A percentile compares a stretch with the other conserved stretches of the same genome.
These are phyloP conservation scores for Solanum pimpinellifolium DNA, from an alignment of 257 asterid species.

Conservation along the genomic window DNA sequence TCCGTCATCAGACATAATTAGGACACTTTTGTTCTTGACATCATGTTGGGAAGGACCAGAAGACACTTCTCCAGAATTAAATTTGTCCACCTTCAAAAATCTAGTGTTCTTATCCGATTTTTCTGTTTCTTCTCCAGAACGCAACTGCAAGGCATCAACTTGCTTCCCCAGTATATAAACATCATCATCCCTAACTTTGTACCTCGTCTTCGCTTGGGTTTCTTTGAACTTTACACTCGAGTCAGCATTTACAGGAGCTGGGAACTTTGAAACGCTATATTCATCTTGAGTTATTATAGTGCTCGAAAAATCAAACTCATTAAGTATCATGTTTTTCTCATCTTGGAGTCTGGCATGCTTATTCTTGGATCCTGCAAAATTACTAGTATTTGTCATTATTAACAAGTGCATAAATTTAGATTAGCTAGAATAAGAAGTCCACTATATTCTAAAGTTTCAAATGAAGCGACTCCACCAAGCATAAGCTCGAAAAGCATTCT, in stretches of 20 bases:
- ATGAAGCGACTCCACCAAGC: neutral
- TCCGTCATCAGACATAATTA: slow-evolving; percentile 4
- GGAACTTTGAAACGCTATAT: slow-evolving; percentile 44
- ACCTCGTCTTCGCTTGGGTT: slow-evolving; percentile 14
- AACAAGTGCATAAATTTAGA: neutral
- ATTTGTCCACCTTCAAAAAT: slow-evolving; percentile 11
- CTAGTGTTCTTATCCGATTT: neutral
- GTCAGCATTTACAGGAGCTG: slow-evolving; percentile 10
- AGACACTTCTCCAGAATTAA: slow-evolving; percentile 15
- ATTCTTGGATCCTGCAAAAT: slow-evolving; percentile 38
- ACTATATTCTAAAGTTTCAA: neutral
- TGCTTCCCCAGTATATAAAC: slow-evolving; percentile 14
- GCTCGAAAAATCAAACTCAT: slow-evolving; percentile 52
- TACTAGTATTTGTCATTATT: slow-evolving; percentile 14
- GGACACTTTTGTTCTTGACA: neutral
- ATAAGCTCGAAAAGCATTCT: neutral
- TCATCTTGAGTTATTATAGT: slow-evolving; percentile 49
- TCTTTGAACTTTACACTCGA: slow-evolving; percentile 19
- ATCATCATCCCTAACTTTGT: slow-evolving; percentile 5
- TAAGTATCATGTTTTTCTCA: slow-evolving; percentile 16
- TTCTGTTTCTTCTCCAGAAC: slow-evolving; percentile 17
- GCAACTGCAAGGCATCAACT: slow-evolving; percentile 19
- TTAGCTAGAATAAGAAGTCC: neutral
- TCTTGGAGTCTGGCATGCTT: slow-evolving; percentile 11
- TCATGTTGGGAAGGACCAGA: slow-evolving; percentile 17